A percentile compares a stretch with the other conserved stretches of the same genome.
Conservation (phyloP, 2,329 filamentous ascomycete species). For the Stagonosporopsis rhizophila region DNA sequence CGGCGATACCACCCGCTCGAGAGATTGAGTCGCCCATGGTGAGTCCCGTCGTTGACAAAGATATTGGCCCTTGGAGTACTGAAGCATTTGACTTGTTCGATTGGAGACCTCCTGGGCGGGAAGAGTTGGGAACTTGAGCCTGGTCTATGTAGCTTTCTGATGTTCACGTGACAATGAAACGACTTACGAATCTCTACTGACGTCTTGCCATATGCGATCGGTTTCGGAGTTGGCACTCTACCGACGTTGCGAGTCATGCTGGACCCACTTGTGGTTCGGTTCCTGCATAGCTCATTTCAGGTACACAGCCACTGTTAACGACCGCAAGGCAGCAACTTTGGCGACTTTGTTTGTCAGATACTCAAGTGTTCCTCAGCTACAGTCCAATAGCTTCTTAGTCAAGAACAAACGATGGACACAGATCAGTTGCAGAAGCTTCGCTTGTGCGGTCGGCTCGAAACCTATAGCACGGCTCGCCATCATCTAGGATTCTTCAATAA, state of each 20-base stretch:
- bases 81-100: slow-evolving; percentile 73
- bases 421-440: slow-evolving; percentile 9
- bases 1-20: slow-evolving; percentile 17
- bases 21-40: slow-evolving; percentile 26
- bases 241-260: not conserved
- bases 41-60: slow-evolving; percentile 56
- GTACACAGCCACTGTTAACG: not conserved
- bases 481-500: slow-evolving; percentile 54
- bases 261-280: not conserved
- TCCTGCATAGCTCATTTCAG: not conserved
- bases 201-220: not conserved
- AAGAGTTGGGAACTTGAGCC: not conserved
- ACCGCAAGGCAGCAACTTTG: not conserved
- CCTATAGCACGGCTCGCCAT: slow-evolving; percentile 54
- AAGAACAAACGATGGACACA: not conserved
- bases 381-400: not conserved
- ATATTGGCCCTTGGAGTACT: slow-evolving; percentile 71
- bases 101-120: slow-evolving; percentile 57
- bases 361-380: not conserved
- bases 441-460: slow-evolving; percentile 50
- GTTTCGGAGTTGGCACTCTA: not conserved
- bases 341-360: not conserved
- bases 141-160: not conserved
- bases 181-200: not conserved
- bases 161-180: not conserved